These are phyloP conservation scores for Diplodia mutila DNA, from an alignment of 2,329 filamentous ascomycete genomes.

Conservation along the genomic window DNA sequence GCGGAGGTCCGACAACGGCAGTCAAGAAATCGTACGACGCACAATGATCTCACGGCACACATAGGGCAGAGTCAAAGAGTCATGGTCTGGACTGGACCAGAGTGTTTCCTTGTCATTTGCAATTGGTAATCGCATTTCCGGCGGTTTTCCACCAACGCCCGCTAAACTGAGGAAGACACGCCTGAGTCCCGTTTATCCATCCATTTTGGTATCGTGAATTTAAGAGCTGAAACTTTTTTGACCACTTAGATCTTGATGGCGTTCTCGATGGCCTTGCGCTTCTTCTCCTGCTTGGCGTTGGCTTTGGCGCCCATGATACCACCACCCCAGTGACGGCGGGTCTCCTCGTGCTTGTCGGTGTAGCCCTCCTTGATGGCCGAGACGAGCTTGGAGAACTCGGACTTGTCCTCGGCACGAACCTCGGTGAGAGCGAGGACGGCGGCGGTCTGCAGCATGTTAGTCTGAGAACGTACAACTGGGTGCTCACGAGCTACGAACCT, in stretches of 20 bases:
- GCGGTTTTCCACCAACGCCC: slow-evolving; percentile 34
- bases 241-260: slow-evolving; percentile 99
- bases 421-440: slow-evolving; percentile 95
- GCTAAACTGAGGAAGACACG: slow-evolving; percentile 47
- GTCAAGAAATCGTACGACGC: not conserved
- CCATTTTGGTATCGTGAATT: slow-evolving; percentile 31
- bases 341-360: slow-evolving; percentile 91
- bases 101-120: slow-evolving; percentile 25
- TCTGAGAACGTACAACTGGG: not conserved
- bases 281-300: slow-evolving; percentile 75
- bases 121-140: slow-evolving; percentile 23
- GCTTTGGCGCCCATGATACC: slow-evolving; percentile 99
- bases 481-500: slow-evolving; percentile 60
- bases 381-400: slow-evolving; percentile 94
- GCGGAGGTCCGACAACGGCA: slow-evolving; percentile 16
- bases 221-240: slow-evolving; percentile 57
- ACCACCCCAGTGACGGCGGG: slow-evolving; percentile 95
- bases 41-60: not conserved
- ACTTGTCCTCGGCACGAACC: slow-evolving; percentile 98
- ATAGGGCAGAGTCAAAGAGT: not conserved
- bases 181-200: slow-evolving; percentile 33
- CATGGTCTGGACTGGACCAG: slow-evolving; percentile 11
- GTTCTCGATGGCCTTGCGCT: slow-evolving; percentile 88
- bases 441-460: slow-evolving; percentile 71
- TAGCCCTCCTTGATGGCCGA: slow-evolving; percentile 98